Conservation (phyloP, 768 basidiomycete species). For the Astraeus odoratus region DNA sequence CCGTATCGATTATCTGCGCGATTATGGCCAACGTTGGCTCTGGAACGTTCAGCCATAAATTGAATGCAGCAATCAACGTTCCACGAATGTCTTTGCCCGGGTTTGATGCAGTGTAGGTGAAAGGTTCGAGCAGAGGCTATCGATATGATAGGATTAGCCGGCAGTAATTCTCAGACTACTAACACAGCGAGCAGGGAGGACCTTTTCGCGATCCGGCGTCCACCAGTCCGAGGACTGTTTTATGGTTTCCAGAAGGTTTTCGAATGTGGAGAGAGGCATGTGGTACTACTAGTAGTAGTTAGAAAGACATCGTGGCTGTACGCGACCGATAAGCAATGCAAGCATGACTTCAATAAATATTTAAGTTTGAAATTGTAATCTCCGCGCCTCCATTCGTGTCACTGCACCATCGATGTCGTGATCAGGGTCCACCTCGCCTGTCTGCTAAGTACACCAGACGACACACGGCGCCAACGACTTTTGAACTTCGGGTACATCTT, state of each 20-base stretch:
- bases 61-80: slow-evolving; percentile 83
- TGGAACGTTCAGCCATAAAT: slow-evolving; percentile 79
- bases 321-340: too few species aligned
- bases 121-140: slow-evolving; percentile 70
- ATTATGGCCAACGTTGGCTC: slow-evolving; percentile 61
- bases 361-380: too few species aligned
- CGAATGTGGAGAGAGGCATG: slow-evolving; percentile 1
- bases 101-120: slow-evolving; percentile 68
- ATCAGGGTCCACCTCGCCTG: too few species aligned
- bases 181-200: neutral
- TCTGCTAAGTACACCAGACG: too few species aligned
- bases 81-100: slow-evolving; percentile 87
- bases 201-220: slow-evolving; percentile 1
- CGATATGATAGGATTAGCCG: neutral
- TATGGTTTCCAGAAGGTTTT: neutral
- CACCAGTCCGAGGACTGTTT: neutral
- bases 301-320: too few species aligned
- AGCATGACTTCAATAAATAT: too few species aligned
- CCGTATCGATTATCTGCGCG: slow-evolving; percentile 73
- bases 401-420: too few species aligned
- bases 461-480: too few species aligned
- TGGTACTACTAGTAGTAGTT: neutral
- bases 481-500: too few species aligned
- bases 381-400: too few species aligned
- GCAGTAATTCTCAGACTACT: neutral